Conservation (phyloP, 2,329 filamentous ascomycete species). For the Pseudogymnoascus verrucosus region DNA sequence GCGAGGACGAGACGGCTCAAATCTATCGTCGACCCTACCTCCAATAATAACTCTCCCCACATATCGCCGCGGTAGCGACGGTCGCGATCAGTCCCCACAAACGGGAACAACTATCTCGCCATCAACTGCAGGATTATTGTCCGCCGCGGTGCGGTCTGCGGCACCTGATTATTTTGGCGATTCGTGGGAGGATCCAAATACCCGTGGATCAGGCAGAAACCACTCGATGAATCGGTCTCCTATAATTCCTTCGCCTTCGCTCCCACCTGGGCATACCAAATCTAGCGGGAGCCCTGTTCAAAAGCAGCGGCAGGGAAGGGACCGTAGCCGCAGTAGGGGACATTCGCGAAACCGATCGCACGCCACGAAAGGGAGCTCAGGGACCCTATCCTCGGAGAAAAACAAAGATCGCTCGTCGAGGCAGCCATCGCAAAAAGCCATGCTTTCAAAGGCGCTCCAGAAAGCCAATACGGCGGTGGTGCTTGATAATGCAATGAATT, state of each 20-base stretch:
- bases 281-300: conserved; percentile 11
- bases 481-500: conserved; percentile 92
- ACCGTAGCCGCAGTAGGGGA: conserved; percentile 15
- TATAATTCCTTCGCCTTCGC: conserved; percentile 17
- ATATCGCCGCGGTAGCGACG: conserved; percentile 17
- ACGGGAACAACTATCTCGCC: conserved; percentile 24
- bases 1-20: conserved; percentile 15
- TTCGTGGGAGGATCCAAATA: conserved; percentile 19
- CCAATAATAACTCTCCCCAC: conserved; percentile 26
- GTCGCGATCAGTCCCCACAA: conserved; percentile 21
- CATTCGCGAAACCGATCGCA: conserved; percentile 42
- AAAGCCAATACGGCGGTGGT: conserved; percentile 95
- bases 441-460: conserved; percentile 90
- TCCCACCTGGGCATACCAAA: conserved; percentile 10
- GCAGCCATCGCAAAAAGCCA: conserved; percentile 76
- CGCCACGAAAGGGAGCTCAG: conserved; percentile 37
- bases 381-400: conserved; percentile 33
- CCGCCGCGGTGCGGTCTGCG: conserved; percentile 23
- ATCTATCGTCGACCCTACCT: conserved; percentile 11
- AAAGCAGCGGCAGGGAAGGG: conserved; percentile 13
- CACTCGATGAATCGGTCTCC: conserved; percentile 11
- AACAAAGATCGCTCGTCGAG: conserved; percentile 28
- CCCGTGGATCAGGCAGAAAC: conserved; percentile 16
- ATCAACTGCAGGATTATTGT: conserved; percentile 27
- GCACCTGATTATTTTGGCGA: conserved; percentile 26